Evolutionary conservation across 2,329 filamentous ascomycete genomes (phyloP).

Genomic region (Penicillium sp.): DNA sequence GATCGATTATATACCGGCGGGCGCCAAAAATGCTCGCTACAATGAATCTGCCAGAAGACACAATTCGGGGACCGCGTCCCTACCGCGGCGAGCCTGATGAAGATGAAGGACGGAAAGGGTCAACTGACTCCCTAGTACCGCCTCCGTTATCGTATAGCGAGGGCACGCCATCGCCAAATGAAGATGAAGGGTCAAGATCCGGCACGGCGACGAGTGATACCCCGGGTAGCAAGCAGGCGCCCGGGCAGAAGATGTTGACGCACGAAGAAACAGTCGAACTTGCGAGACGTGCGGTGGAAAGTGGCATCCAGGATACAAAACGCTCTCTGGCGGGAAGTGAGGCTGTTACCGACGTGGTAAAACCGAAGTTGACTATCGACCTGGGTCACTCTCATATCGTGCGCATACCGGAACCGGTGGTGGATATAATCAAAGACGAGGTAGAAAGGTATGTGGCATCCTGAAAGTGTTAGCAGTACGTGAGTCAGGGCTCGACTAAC

Average conservation of each 20-base stretch:
- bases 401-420: slow-evolving; percentile 47
- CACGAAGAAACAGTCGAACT: slow-evolving; percentile 46
- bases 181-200: slow-evolving; percentile 27
- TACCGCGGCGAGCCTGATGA: slow-evolving; percentile 33
- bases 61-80: slow-evolving; percentile 29
- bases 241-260: slow-evolving; percentile 30
- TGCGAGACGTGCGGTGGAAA: slow-evolving; percentile 43
- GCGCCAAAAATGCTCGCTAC: slow-evolving; percentile 28
- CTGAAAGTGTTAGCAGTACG: background rate
- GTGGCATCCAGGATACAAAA: slow-evolving; percentile 45
- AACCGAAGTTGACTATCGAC: slow-evolving; percentile 49
- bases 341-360: slow-evolving; percentile 43
- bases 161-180: slow-evolving; percentile 22
- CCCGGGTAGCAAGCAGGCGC: slow-evolving; percentile 16
- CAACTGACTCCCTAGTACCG: slow-evolving; percentile 27
- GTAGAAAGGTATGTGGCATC: slow-evolving; percentile 44
- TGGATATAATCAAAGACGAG: slow-evolving; percentile 50
- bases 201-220: slow-evolving; percentile 25
- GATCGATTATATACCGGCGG: background rate
- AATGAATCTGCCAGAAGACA: slow-evolving; percentile 39
- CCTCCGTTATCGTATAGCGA: slow-evolving; percentile 27
- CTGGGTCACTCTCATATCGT: slow-evolving; percentile 48
- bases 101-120: slow-evolving; percentile 25
- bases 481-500: slow-evolving; percentile 11
- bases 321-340: slow-evolving; percentile 45